Base-by-base conservation (phyloP, 306 rosid species). In the Macrotyloma uniflorum region DNA sequence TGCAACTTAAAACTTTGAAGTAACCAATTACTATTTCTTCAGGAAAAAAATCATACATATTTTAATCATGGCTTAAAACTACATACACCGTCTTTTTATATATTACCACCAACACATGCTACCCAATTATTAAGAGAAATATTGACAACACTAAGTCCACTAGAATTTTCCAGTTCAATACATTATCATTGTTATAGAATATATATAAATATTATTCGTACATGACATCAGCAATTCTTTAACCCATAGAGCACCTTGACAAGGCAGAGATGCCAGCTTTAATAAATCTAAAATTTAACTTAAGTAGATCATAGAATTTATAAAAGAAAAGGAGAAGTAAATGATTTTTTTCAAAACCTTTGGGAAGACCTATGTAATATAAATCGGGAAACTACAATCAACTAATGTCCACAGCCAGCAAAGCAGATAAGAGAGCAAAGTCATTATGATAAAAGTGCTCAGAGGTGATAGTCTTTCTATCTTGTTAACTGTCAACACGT, bases 91-190 rank as follows among this genome's bases (percentile, higher is more conserved):
- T 19, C 47, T 38, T 33, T 67, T 30, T 47, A 19, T 18, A 3
- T 54, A 38, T 26, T 23, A 10, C n/a, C 28, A 35, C n/a, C 15
- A 72, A 49, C 8, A 26, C 58, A 68, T 30, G 45, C 28, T 26
- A 28, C 45, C 28, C n/a, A 64, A 64, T 36, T 40, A 67, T 40
- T 15, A 64, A 64, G 50, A 64, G 64, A 76, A 64, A 42, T 57
- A 38, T 18, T 15, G n/a, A 54, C 10, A 24, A 24, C 33, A 40
- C 14, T 6, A 51, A 26, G 40, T 67, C 32, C 33, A 26, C 35
- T 57, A 32, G 58, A 50, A 36, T 26, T 54, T n/a, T 6, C 13
- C 43, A 28, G 47, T 42, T 68, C 24, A 54, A 7, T 67, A 23
- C 45, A 28, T 24, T 8, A 38, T 38, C 12, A 38, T 23, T 57